Percentiles rank a stretch among this genome's conserved stretches.
Evolutionary conservation across 805 yeast genomes (phyloP).

Genomic region (Candida methanosorbosa): DNA sequence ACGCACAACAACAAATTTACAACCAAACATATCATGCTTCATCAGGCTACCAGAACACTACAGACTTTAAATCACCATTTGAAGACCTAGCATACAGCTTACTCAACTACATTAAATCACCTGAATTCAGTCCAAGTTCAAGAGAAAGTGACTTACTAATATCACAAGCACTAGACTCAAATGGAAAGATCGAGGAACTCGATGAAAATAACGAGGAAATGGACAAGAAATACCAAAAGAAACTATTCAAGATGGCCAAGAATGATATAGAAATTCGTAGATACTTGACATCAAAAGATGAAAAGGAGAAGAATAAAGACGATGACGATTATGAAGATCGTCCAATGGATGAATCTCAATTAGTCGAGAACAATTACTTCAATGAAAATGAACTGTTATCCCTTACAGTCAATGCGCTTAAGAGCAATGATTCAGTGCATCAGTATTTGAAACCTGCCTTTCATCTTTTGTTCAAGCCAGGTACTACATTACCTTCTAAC

Average conservation of each 20-base stretch:
- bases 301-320: conserved; percentile 1
- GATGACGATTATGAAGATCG: conserved; percentile 8
- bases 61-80: too few species aligned
- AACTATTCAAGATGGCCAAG: too few species aligned
- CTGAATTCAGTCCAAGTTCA: conserved; percentile 6
- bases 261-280: too few species aligned
- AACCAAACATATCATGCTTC: too few species aligned
- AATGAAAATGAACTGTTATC: conserved; percentile 16
- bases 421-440: conserved; percentile 12
- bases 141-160: neutral
- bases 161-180: neutral
- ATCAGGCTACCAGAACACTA: too few species aligned
- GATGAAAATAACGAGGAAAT: neutral
- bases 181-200: neutral
- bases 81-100: conserved; percentile 5
- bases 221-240: too few species aligned
- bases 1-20: too few species aligned
- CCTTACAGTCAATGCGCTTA: conserved; percentile 8
- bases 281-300: neutral
- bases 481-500: conserved; percentile 10
- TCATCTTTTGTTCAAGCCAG: conserved; percentile 13
- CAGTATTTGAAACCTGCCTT: conserved; percentile 19
- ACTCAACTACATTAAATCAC: conserved; percentile 7
- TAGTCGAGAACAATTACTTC: conserved; percentile 20
- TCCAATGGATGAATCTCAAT: conserved; percentile 28